Evolutionary conservation across 192 early-diverging fungal species (phyloP), one percentile per base, ranked within the genome.

Genomic region (Spizellomyces punctatus): DNA sequence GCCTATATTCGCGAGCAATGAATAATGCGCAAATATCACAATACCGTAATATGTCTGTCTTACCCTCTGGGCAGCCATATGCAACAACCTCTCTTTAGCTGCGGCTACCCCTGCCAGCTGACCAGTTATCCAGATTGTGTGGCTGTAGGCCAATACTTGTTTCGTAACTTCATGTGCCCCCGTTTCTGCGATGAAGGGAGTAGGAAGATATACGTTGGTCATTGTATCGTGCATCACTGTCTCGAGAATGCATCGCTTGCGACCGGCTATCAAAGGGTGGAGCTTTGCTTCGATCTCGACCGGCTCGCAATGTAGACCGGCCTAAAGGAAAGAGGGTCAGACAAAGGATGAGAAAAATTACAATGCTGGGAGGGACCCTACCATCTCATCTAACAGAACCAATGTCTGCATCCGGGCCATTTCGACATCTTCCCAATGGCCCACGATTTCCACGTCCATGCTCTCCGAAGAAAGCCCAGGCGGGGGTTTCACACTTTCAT

Each of bases 181-280:
- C 56, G 19, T 45, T 74, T 74, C 46, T 66, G 69, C 52, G 74
- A 75, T 56, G 66, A 91, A 85, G 43, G 90, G 85, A 2, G 83
- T 83, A 36, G 91, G 88, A 36, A 94, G 66, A 76, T 94, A 94
- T 21, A 94, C 87, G 72, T 85, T 92, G 46, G 89, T 90, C 58
- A 76, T 44, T 16, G 85, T 88, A 57, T 87, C 86, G 56, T 86
- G 82, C 89, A 93, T 92, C 47, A 94, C 82, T 6, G 82, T 73
- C 56, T 89, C 82, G 14, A 94, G 66, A 12, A 76, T 75, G 17
- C 77, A 80, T 6, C 87, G 76, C 59, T 89, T 91, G 46, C 84
- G 80, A 45, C 91, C 92, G 27, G 88, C 85, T n/a, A 94, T 79
- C 58, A 94, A 78, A 50, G 89, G 83, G 59, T 93, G 92, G 22